Conservation (phyloP, 2,329 filamentous ascomycete species). For the Colletotrichum sp. region DNA sequence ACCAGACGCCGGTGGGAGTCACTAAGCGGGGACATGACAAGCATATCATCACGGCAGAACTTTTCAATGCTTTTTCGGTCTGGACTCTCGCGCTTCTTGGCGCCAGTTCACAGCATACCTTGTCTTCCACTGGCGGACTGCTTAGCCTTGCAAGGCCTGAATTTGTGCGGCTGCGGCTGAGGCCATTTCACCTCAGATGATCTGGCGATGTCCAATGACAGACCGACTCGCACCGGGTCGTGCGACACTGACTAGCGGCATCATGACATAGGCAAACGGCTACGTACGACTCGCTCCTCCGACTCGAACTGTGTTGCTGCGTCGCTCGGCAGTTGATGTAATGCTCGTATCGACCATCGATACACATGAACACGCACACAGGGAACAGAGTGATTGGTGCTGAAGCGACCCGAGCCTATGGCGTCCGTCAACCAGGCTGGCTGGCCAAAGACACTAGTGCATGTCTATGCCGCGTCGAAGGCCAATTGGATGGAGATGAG, state of each 20-base stretch:
- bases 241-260: background rate
- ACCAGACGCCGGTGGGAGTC: background rate
- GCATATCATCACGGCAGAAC: too few relatives aligned
- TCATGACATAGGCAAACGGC: background rate
- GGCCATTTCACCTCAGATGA: accelerated
- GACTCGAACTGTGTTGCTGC: background rate
- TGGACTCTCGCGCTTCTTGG: too few relatives aligned
- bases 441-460: background rate
- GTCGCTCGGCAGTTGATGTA: background rate
- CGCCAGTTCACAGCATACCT: too few relatives aligned
- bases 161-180: background rate
- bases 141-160: too few relatives aligned
- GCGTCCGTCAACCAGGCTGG: background rate
- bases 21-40: background rate
- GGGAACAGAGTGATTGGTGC: background rate
- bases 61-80: too few relatives aligned
- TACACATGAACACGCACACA: accelerated
- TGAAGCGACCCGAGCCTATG: background rate
- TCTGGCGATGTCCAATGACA: accelerated
- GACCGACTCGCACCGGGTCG: background rate
- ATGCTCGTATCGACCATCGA: background rate
- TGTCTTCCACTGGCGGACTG: too few relatives aligned
- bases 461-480: background rate
- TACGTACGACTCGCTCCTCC: background rate
- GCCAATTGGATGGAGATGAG: background rate